Evolutionary conservation across 768 basidiomycete species (phyloP).

Genomic region (Leucocoprinus birnbaumii): DNA sequence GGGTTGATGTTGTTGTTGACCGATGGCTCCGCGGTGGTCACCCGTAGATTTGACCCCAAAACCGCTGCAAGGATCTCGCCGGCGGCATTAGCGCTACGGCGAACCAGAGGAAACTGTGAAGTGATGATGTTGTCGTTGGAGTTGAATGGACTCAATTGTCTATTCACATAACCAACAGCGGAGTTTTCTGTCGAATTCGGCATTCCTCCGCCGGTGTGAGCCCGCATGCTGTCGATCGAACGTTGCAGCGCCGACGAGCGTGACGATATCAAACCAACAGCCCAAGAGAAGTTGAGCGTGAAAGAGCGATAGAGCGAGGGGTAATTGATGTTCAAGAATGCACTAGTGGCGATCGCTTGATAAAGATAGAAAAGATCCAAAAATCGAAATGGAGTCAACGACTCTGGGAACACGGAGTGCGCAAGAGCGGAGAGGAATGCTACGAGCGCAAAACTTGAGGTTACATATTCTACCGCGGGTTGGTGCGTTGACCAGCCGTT

Average conservation of each 20-base stretch:
- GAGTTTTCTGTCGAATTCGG: conserved; percentile 56
- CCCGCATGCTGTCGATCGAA: conserved; percentile 81
- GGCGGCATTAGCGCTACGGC: not conserved
- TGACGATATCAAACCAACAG: conserved; percentile 70
- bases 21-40: not conserved
- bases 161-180: conserved; percentile 75
- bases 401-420: conserved; percentile 49
- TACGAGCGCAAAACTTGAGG: conserved; percentile 62
- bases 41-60: not conserved
- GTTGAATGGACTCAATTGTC: conserved; percentile 81
- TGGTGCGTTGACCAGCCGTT: conserved; percentile 88
- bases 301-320: conserved; percentile 81
- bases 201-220: conserved; percentile 76
- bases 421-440: conserved; percentile 62
- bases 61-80: not conserved
- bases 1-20: not conserved
- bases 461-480: conserved; percentile 72
- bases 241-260: conserved; percentile 59
- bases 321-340: conserved; percentile 83
- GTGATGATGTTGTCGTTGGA: not conserved
- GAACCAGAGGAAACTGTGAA: not conserved
- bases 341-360: conserved; percentile 80
- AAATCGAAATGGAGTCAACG: conserved; percentile 71
- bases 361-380: conserved; percentile 81
- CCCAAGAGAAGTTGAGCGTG: conserved; percentile 87